Evolutionary conservation across 1,284 basidiomycete genomes (phyloP), one percentile per base, ranked within the genome.

Genomic region (Sporisorium reilianum): DNA sequence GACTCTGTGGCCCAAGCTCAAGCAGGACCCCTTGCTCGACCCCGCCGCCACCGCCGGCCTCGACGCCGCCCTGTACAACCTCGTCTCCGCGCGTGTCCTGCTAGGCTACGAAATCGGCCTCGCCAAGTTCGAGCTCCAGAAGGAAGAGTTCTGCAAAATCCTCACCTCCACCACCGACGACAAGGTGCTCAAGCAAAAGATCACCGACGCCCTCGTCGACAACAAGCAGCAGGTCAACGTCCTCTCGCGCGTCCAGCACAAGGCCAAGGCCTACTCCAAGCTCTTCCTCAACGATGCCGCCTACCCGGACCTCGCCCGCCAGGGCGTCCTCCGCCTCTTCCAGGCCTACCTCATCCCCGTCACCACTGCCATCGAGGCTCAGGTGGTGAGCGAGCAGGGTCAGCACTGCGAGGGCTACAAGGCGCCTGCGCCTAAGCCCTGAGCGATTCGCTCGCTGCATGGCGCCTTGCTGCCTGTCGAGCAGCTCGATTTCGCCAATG

Each of bases 341-440:
- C 64, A 68, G 40, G 64, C 61, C 6, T 73, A 73, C 50, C n/a
- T 73, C 30, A 45, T 73, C 25, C 70, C 70, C 3, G 40, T 73
- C 40, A 73, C 70, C 6, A 60, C 53, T 25, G 52, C 56, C 9
- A 22, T 68, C 28, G 61, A 73, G 36, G 34, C 56, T 0, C 5
- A 40, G 2, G 40, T 53, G 23, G 49, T 67, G 20, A 7, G 51
- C 20, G 36, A 20, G 28, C 61, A 57, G 16, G 18, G 38, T 16
- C 16, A 22, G 2, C 12, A 4, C 23, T 67, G 63, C 46, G 55
- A 48, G 41, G 18, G 10, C n/a, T 30, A 30, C 46, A 32, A 49
- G n/a, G 16, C 7, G 18, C 28, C 22, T 12, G n/a, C n/a, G n/a
- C n/a, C n/a, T n/a, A 25, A 46, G 45, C 11, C 23, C 25, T 45